phyloP scores from a whole-genome alignment of 257 asterid genomes.

The Ilex asprella region DNA sequence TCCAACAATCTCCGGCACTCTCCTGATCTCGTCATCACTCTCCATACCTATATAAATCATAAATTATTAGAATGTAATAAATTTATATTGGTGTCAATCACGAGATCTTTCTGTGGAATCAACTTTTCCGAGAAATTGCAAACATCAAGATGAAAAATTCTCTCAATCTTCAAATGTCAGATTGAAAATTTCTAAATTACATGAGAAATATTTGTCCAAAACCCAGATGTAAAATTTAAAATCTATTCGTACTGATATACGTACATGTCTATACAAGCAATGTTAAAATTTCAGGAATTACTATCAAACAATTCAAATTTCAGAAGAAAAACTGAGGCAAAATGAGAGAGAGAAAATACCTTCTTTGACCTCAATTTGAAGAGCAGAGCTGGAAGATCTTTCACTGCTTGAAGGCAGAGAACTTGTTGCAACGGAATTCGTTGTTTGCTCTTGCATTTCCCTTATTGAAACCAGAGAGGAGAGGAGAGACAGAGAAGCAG shows the following conservation, averaged over 20 bases:
- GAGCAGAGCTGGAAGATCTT: conserved; percentile 92
- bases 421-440: conserved; percentile 71
- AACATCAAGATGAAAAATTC: neutral
- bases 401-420: conserved; percentile 90
- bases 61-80: neutral
- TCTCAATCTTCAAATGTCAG: neutral
- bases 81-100: neutral
- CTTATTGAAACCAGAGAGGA: neutral
- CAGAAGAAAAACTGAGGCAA: conserved; percentile 10
- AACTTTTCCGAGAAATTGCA: conserved; percentile 5
- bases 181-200: neutral
- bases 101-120: neutral
- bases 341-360: conserved; percentile 26
- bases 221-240: neutral
- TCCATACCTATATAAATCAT: conserved; percentile 58
- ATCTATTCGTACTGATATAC: no score
- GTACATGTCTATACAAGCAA: no score
- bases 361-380: conserved; percentile 65
- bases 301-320: neutral
- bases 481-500: conserved; percentile 5
- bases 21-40: conserved; percentile 96
- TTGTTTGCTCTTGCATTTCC: conserved; percentile 84
- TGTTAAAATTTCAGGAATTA: no score
- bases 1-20: conserved; percentile 95
- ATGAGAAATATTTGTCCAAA: conserved; percentile 8